Evolutionary conservation across 75 land plant species (phyloP), one percentile per base, ranked within the genome.

Genomic region (Adiantum capillusveneris): DNA sequence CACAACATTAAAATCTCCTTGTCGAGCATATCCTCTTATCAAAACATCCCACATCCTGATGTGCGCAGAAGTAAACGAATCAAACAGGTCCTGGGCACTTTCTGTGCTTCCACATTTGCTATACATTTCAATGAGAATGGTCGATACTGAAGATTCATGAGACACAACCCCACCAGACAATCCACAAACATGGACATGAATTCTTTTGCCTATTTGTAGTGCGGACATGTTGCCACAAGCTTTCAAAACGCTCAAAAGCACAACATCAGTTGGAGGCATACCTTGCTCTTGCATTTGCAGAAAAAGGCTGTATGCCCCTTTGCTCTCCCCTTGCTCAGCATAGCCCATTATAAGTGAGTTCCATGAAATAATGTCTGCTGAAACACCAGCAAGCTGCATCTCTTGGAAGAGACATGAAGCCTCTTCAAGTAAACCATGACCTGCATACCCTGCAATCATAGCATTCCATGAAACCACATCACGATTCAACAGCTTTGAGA

Each of bases 391-490:
- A 11, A 72, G 27, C 51, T 78, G 75, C 71, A 78, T 72, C 50
- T 60, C 54, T 25, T 78, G 64, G 41, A 73, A 69, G 54, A 74
- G 25, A 36, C 46, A 65, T 57, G 65, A 62, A 25, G 81, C 73
- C 21, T 73, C 69, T 25, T 68, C 67, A 30, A 62, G 60, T 6
- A 24, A 31, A 20, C 77, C 81, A 31, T 41, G 7, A 20, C 65
- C 53, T 12, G 73, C 73, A 79, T 74, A 79, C 12, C 69, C 66
- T 28, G 73, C 59, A 41, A 74, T 34, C 22, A 79, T 12, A 6
- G 81, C 48, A 53, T 73, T 79, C 81, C 81, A 79, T 25, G 69
- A n/a, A 0, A 69, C 70, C 34, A 67, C 27, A 70, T 79, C 77
- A 59, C 65, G 57, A 0, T 31, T 1, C 0, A 31, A 36, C 13